Base-by-base conservation (phyloP, 257 asterid species). In the Lantana camara region DNA sequence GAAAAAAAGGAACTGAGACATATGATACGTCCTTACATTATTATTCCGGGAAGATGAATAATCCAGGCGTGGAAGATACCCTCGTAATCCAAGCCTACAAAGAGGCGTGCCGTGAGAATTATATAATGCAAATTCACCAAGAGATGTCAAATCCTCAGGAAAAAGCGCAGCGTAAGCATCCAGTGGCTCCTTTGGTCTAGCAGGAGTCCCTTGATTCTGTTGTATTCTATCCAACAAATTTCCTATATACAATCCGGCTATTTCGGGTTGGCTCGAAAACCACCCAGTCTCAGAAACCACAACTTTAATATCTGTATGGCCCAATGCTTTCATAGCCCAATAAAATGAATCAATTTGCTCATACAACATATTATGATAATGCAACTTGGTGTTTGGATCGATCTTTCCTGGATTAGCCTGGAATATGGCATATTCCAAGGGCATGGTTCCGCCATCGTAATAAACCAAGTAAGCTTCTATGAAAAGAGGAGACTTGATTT, bases 281-380 rank as follows among this genome's bases (percentile, higher is more conserved):
- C 99, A 93, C 0, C 99, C 99, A 0, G 99, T 90, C 66, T 94
- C 99, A 0, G 99, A 94, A 23, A 94, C 84, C 49, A 80, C 71
- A 11, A 94, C 85, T 40, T 54, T 70, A 34, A 90, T 38, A 42
- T 88, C 81, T 0, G 77, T 60, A 27, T 72, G 80, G 2, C 97
- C 99, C 67, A 86, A 9, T 9, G 82, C 84, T 40, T 45, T 66
- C 6, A 94, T 84, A 2, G 99, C 97, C 0, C 78, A 40, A 52
- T 88, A 77, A 48, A 90, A 95, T 4, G 96, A 90, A 63, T 94
- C 97, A 19, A 93, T 74, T 56, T 90, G 95, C 3, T 97, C 99
- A 44, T 90, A 88, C 10, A 94, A 37, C 97, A 90, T 88, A 79
- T 94, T 94, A 50, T 94, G 96, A 48, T 94, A 94, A 51, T 69